Evolutionary conservation across 2,329 filamentous ascomycete genomes (phyloP).

Genomic region (Xylaria sp.): DNA sequence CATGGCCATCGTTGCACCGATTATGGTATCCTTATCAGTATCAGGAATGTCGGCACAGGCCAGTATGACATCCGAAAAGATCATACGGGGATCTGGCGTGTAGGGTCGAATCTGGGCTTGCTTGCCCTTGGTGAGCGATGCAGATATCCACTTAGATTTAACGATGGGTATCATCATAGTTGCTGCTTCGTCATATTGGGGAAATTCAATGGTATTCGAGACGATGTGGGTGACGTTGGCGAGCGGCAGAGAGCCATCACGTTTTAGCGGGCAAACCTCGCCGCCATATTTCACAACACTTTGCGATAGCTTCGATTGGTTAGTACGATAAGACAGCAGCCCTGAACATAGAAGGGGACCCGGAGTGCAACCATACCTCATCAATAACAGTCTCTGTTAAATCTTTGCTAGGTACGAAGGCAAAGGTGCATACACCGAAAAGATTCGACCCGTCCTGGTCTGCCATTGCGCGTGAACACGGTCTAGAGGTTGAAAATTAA

Average conservation of each 20-base stretch:
- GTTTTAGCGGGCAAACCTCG: slow-evolving; percentile 57
- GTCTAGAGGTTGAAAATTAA: not conserved
- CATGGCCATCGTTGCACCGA: slow-evolving; percentile 87
- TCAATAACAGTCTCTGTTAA: slow-evolving; percentile 40
- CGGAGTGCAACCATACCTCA: slow-evolving; percentile 40
- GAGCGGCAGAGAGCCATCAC: slow-evolving; percentile 61
- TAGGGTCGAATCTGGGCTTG: slow-evolving; percentile 82
- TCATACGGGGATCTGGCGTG: slow-evolving; percentile 89
- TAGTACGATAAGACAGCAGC: slow-evolving; percentile 12
- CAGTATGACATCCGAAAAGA: slow-evolving; percentile 86
- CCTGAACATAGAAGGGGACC: not conserved
- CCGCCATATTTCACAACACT: slow-evolving; percentile 62
- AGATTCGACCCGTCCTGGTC: slow-evolving; percentile 41
- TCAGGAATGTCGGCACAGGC: slow-evolving; percentile 85
- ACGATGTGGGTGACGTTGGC: slow-evolving; percentile 65
- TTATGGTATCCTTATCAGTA: slow-evolving; percentile 90
- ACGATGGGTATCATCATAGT: slow-evolving; percentile 86
- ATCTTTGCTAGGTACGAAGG: slow-evolving; percentile 44
- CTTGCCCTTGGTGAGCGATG: slow-evolving; percentile 74
- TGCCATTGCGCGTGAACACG: slow-evolving; percentile 41
- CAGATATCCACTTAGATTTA: slow-evolving; percentile 80
- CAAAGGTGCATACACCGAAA: slow-evolving; percentile 46
- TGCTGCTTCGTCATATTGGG: slow-evolving; percentile 80
- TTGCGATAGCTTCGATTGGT: slow-evolving; percentile 52
- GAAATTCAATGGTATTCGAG: slow-evolving; percentile 86